These are phyloP conservation scores for Russula abietina DNA, from an alignment of 768 basidiomycete genomes.

Conservation along the genomic window DNA sequence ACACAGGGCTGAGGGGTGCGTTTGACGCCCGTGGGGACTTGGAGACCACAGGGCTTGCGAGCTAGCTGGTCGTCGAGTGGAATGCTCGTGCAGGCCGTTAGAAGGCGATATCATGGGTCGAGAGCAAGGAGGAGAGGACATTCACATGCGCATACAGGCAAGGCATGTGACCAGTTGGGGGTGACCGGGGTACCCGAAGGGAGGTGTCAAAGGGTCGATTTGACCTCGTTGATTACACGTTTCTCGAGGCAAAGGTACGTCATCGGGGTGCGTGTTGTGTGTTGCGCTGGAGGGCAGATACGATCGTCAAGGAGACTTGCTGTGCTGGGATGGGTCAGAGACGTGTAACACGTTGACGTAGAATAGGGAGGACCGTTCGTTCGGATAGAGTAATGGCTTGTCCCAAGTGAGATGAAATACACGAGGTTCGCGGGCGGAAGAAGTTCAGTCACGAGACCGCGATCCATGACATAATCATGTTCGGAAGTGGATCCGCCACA, in stretches of 20 bases:
- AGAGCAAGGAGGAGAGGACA: neutral
- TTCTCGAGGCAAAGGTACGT: constrained; percentile 1
- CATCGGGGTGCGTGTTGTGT: neutral
- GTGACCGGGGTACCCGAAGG: neutral
- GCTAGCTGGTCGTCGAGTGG: neutral
- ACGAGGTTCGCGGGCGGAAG: constrained; percentile 7
- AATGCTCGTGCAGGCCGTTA: neutral
- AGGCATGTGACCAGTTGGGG: neutral
- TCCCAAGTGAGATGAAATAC: neutral
- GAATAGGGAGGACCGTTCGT: neutral
- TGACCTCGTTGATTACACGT: constrained; percentile 10
- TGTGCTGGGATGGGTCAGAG: constrained; percentile 18
- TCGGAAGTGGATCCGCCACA: constrained; percentile 10
- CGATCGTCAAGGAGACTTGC: constrained; percentile 19
- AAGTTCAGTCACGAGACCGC: constrained; percentile 19
- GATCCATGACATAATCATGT: constrained; percentile 19
- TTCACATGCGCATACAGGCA: neutral
- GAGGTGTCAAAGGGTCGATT: neutral
- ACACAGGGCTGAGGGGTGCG: constrained; percentile 14
- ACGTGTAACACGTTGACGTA: constrained; percentile 6
- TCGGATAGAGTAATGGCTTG: neutral
- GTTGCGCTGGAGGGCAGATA: neutral
- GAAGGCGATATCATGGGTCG: neutral
- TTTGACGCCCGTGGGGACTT: constrained; percentile 1
- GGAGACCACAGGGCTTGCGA: neutral